A percentile compares a stretch with the other conserved stretches of the same genome.
Conservation (phyloP, 2,329 filamentous ascomycete genomes). For the Epichloe elymi region DNA sequence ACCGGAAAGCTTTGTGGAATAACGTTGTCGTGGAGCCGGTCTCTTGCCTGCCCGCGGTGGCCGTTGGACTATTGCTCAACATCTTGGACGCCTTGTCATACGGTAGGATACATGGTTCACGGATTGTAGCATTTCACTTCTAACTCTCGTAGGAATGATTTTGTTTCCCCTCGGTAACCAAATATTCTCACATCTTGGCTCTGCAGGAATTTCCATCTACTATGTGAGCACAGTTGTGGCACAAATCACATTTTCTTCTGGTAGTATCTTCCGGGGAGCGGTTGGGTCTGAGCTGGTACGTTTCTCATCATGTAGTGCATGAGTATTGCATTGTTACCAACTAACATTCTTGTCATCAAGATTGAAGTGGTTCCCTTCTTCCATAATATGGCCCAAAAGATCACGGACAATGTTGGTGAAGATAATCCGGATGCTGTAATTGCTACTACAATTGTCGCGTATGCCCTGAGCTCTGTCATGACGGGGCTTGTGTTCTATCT, state of each 20-base stretch:
- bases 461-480: constrained; percentile 77
- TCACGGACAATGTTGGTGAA: constrained; percentile 64
- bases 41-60: constrained; percentile 68
- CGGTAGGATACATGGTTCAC: constrained; percentile 35
- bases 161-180: constrained; percentile 82
- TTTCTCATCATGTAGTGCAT: constrained; percentile 2
- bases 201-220: constrained; percentile 95
- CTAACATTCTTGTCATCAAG: constrained; percentile 22
- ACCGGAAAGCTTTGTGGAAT: constrained; percentile 50
- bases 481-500: constrained; percentile 86
- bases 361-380: constrained; percentile 99
- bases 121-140: constrained; percentile 4
- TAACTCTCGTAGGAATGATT: constrained; percentile 56
- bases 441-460: constrained; percentile 86
- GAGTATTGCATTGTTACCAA: not conserved
- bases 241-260: constrained; percentile 76
- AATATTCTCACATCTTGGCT: constrained; percentile 73
- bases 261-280: constrained; percentile 80
- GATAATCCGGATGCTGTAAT: constrained; percentile 76
- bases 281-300: constrained; percentile 84
- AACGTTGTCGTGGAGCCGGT: constrained; percentile 52
- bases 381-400: constrained; percentile 92
- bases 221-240: constrained; percentile 96
- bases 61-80: constrained; percentile 80
- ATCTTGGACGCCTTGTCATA: constrained; percentile 92